Evolutionary conservation across 805 yeast genomes (phyloP).

Genomic region (Wickerhamiella spandovensis): DNA sequence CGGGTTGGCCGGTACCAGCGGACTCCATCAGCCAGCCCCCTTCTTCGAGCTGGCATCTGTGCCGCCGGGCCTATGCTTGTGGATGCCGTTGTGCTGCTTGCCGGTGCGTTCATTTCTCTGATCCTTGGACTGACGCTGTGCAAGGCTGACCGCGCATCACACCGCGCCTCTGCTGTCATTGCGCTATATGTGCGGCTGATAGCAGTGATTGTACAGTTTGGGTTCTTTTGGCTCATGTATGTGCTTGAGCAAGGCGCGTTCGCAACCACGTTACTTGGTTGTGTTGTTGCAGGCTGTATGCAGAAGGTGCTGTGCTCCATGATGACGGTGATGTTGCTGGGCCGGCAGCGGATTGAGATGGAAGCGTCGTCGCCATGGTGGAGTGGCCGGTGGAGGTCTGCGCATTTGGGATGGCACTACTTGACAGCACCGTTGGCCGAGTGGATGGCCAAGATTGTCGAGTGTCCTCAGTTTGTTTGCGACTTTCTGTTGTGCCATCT

Average conservation of each 20-base stretch:
- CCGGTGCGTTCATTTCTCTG: conserved; percentile 28
- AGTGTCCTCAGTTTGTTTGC: conserved; percentile 78
- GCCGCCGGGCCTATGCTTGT: conserved; percentile 18
- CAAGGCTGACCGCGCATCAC: not conserved
- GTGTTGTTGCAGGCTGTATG: conserved; percentile 40
- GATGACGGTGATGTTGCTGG: conserved; percentile 36
- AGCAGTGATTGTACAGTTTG: conserved; percentile 39
- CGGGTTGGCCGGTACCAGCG: conserved; percentile 42
- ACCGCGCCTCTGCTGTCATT: conserved; percentile 15
- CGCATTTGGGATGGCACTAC: conserved; percentile 71
- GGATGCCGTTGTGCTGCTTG: conserved; percentile 18
- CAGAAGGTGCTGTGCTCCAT: conserved; percentile 47
- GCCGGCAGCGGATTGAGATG: conserved; percentile 44
- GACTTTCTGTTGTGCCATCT: conserved; percentile 81
- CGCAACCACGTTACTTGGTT: conserved; percentile 45
- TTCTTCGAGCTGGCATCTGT: conserved; percentile 38
- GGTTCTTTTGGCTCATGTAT: conserved; percentile 52
- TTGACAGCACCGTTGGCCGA: conserved; percentile 74
- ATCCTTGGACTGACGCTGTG: conserved; percentile 2
- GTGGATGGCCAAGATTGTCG: conserved; percentile 71
- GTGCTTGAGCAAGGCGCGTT: conserved; percentile 55
- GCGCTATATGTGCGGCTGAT: conserved; percentile 44
- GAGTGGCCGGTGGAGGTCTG: conserved; percentile 33
- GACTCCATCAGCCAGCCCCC: conserved; percentile 31
- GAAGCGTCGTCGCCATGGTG: conserved; percentile 64